phyloP scores from a whole-genome alignment of 495 filamentous ascomycete species.

The Neurospora africana region DNA sequence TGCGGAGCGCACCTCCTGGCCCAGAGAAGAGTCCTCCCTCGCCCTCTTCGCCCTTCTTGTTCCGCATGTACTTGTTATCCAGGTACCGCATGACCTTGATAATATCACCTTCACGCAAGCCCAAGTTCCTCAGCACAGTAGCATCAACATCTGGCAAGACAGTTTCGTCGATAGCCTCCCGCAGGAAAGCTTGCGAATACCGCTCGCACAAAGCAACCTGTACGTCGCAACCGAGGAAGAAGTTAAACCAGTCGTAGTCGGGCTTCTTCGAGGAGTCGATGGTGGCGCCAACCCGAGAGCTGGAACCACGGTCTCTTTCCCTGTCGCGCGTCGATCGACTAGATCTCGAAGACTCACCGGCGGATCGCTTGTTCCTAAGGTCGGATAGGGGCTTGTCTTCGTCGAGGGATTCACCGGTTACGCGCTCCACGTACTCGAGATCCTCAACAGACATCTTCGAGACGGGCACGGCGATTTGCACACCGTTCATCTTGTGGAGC shows the following conservation, averaged over 20 bases:
- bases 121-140: constrained; percentile 69
- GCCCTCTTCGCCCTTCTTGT: constrained; percentile 54
- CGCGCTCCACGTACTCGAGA: constrained; percentile 83
- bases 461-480: constrained; percentile 94
- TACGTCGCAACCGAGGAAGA: constrained; percentile 88
- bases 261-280: constrained; percentile 47
- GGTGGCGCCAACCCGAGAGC: constrained; percentile 31
- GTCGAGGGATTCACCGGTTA: constrained; percentile 80
- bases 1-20: constrained; percentile 73
- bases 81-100: constrained; percentile 85
- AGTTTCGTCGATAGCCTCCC: constrained; percentile 92
- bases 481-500: constrained; percentile 92
- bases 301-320: constrained; percentile 5
- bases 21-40: constrained; percentile 82
- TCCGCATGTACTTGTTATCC: constrained; percentile 68
- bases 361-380: constrained; percentile 40
- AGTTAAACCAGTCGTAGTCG: constrained; percentile 97
- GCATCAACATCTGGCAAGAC: constrained; percentile 79
- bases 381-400: constrained; percentile 93
- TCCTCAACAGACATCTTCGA: constrained; percentile 92
- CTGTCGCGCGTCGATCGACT: neutral
- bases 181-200: constrained; percentile 77
- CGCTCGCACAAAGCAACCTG: constrained; percentile 85
- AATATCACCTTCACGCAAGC: constrained; percentile 91
- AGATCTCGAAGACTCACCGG: constrained; percentile 13